Conservation (phyloP, 148 eudicot genomes). For the Spergularia marina region DNA sequence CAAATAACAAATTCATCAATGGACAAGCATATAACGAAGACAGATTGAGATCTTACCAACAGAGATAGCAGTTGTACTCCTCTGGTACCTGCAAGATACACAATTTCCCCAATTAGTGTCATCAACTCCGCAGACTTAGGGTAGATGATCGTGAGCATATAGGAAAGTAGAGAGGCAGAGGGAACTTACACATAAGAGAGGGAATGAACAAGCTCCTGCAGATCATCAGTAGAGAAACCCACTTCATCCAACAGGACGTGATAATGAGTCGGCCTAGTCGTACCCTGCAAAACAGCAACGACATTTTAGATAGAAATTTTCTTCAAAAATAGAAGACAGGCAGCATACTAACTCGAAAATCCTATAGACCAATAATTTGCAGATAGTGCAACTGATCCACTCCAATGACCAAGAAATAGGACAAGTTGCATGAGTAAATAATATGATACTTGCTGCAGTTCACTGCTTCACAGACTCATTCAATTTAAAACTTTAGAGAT, state of each 20-base stretch:
- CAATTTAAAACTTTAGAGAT: too few relatives aligned
- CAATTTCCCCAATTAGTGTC: background rate
- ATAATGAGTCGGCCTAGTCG: slow-evolving; percentile 91
- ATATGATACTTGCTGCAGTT: too few relatives aligned
- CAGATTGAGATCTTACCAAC: slow-evolving; percentile 50
- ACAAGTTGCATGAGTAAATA: too few relatives aligned
- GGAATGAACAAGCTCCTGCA: slow-evolving; percentile 84
- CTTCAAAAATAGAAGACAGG: background rate
- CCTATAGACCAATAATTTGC: too few relatives aligned
- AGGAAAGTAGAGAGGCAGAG: background rate
- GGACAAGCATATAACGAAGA: background rate
- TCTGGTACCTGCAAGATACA: slow-evolving; percentile 55
- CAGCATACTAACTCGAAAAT: too few relatives aligned
- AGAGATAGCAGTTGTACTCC: slow-evolving; percentile 90
- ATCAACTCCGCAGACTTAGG: background rate
- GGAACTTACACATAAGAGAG: slow-evolving; percentile 80
- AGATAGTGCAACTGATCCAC: too few relatives aligned
- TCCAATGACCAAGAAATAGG: too few relatives aligned
- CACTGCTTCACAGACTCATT: too few relatives aligned
- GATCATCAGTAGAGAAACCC: slow-evolving; percentile 80
- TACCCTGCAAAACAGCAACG: slow-evolving; percentile 49
- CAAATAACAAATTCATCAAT: background rate
- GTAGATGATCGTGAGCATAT: background rate
- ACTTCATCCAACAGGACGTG: slow-evolving; percentile 82
- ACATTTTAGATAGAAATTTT: too few relatives aligned